phyloP scores from a whole-genome alignment of 164 flowering plant genomes.

The Amborella trichopoda region DNA sequence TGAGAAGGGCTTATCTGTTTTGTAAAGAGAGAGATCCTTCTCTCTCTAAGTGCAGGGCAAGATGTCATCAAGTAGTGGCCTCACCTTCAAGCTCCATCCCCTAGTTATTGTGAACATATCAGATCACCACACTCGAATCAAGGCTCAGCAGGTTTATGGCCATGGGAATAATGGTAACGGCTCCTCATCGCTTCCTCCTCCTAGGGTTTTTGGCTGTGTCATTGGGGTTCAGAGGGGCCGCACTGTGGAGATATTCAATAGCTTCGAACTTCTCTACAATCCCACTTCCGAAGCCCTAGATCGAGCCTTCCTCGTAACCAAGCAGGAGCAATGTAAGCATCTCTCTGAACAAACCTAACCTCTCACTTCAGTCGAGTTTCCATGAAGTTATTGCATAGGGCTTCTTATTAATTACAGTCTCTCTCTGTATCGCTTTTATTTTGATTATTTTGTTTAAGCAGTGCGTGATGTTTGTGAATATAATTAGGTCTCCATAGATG shows the following conservation, averaged over 20 bases:
- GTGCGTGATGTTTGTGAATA: too few species aligned
- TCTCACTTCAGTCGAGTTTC: too few species aligned
- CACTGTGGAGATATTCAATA: slow-evolving; percentile 96
- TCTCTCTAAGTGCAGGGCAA: not conserved
- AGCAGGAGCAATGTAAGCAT: slow-evolving; percentile 83
- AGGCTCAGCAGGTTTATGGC: slow-evolving; percentile 41
- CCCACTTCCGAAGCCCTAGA: slow-evolving; percentile 59
- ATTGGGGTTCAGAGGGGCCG: slow-evolving; percentile 88
- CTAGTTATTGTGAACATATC: slow-evolving; percentile 90
- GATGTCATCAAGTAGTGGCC: slow-evolving; percentile 60
- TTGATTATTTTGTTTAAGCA: too few species aligned
- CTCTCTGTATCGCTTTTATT: too few species aligned
- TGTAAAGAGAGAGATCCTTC: too few species aligned
- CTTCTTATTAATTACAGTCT: too few species aligned
- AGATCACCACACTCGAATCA: slow-evolving; percentile 89
- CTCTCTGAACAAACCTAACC: too few species aligned
- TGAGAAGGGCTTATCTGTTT: too few species aligned
- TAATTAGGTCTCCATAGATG: too few species aligned
- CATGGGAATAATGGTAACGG: slow-evolving; percentile 2
- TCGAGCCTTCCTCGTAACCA: slow-evolving; percentile 77
- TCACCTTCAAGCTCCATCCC: slow-evolving; percentile 96
- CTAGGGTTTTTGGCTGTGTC: slow-evolving; percentile 82
- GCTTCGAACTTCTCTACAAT: slow-evolving; percentile 90
- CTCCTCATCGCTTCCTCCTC: slow-evolving; percentile 15
- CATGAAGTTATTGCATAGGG: too few species aligned